These are phyloP conservation scores for Microsporum ferrugineum DNA, from an alignment of 2,329 filamentous ascomycete species.

Conservation along the genomic window DNA sequence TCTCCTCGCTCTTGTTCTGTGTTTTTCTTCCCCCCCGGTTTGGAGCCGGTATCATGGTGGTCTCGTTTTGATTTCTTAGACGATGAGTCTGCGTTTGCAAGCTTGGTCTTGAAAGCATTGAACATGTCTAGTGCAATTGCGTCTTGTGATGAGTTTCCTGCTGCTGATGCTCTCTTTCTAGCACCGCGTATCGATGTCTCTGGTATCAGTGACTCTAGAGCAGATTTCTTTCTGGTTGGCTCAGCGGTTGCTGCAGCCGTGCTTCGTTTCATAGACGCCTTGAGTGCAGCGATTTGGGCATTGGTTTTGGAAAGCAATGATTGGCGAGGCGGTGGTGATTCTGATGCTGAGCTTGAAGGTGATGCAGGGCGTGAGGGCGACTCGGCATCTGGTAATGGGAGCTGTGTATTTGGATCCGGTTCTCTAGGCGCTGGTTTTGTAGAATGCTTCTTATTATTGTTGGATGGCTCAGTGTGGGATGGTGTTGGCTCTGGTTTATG, in stretches of 20 bases:
- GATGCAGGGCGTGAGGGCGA: conserved; percentile 27
- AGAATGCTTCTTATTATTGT: conserved; percentile 10
- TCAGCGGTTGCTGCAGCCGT: conserved; percentile 21
- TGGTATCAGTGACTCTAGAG: conserved; percentile 39
- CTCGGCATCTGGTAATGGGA: conserved; percentile 37
- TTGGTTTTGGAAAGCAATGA: conserved; percentile 33
- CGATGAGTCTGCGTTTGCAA: conserved; percentile 41
- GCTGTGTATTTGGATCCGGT: conserved; percentile 33
- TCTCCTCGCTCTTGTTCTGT: conserved; percentile 13
- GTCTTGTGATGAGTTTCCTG: conserved; percentile 36
- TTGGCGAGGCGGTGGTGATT: conserved; percentile 20
- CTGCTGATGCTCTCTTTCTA: conserved; percentile 30
- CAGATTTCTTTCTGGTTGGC: conserved; percentile 33
- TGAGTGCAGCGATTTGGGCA: conserved; percentile 36
- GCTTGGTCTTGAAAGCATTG: conserved; percentile 65
- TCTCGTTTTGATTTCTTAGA: conserved; percentile 10
- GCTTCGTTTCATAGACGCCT: conserved; percentile 38
- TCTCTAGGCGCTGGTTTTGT: conserved; percentile 29
- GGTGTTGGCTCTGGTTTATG: conserved; percentile 5
- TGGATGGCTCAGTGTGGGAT: conserved; percentile 6
- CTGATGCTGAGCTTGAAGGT: conserved; percentile 17
- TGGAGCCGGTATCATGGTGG: background rate
- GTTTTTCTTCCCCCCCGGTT: background rate
- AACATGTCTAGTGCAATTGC: conserved; percentile 58
- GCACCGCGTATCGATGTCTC: conserved; percentile 37